A percentile compares a stretch with the other conserved stretches of the same genome.
Evolutionary conservation across 108 stramenopile genomes (phyloP).

Genomic region (Nitzschia sp.): DNA sequence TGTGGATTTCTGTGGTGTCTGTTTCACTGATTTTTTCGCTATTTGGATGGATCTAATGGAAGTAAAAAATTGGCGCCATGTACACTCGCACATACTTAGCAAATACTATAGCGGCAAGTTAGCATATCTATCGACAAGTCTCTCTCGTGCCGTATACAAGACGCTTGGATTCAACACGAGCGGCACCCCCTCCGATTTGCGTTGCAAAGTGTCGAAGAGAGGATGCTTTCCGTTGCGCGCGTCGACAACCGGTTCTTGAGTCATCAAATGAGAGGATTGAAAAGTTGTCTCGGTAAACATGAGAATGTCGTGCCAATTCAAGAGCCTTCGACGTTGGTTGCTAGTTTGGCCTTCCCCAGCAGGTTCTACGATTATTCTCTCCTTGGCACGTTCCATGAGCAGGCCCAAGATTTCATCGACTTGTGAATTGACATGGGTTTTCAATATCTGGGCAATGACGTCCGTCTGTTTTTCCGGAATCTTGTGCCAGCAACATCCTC

Average conservation of each 20-base stretch:
- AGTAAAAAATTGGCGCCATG: too few species aligned
- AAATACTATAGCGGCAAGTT: constrained; percentile 17
- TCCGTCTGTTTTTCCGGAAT: constrained; percentile 14
- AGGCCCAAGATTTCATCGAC: constrained; percentile 4
- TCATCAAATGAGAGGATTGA: constrained; percentile 1
- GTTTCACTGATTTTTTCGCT: too few species aligned
- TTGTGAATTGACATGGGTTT: constrained; percentile 21
- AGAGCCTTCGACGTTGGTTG: background rate
- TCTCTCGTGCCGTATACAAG: constrained; percentile 18
- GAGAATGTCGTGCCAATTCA: constrained; percentile 36
- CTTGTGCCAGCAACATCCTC: constrained; percentile 30
- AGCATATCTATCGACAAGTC: constrained; percentile 37
- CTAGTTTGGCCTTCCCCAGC: background rate
- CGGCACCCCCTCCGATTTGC: background rate
- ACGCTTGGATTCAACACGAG: constrained; percentile 25
- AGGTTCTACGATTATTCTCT: background rate
- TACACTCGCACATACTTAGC: too few species aligned
- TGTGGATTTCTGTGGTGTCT: too few species aligned
- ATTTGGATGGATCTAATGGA: too few species aligned
- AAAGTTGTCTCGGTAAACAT: constrained; percentile 4
- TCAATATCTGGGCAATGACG: constrained; percentile 12
- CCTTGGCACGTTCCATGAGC: constrained; percentile 4
- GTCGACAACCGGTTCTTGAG: background rate
- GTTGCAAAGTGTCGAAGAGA: constrained; percentile 4
- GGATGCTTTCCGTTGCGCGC: background rate